Evolutionary conservation across 176 grass and related monocot genomes (phyloP).

Genomic region (Hordeum marinum): DNA sequence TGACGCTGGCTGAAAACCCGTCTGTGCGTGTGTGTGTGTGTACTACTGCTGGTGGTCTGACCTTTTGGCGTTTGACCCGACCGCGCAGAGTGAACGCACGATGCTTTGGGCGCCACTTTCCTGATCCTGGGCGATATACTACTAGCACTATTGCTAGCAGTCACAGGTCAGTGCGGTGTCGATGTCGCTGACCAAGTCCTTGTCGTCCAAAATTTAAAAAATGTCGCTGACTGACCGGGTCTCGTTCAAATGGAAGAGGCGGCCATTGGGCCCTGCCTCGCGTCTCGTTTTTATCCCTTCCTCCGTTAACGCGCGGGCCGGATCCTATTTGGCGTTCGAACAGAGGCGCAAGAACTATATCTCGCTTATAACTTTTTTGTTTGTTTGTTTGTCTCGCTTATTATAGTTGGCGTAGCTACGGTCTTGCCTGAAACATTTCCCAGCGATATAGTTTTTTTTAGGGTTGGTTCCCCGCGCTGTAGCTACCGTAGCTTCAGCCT

Average conservation of each 20-base stretch:
- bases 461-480: too few species aligned
- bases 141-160: background rate
- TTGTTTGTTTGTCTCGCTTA: too few species aligned
- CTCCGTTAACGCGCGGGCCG: too few species aligned
- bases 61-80: background rate
- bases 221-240: background rate
- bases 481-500: too few species aligned
- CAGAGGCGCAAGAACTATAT: too few species aligned
- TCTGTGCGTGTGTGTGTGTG: background rate
- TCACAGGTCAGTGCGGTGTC: background rate
- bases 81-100: background rate
- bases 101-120: background rate
- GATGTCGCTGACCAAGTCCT: background rate
- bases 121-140: background rate
- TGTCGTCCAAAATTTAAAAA: background rate
- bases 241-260: background rate
- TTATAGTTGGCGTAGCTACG: too few species aligned
- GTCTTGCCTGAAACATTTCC: too few species aligned
- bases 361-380: too few species aligned
- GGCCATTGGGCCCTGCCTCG: background rate
- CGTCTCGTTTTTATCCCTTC: too few species aligned
- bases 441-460: too few species aligned
- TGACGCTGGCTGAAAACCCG: background rate
- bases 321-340: too few species aligned
- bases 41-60: background rate